Evolutionary conservation across 2,329 filamentous ascomycete species (phyloP).

Genomic region (Stemphylium beticola): DNA sequence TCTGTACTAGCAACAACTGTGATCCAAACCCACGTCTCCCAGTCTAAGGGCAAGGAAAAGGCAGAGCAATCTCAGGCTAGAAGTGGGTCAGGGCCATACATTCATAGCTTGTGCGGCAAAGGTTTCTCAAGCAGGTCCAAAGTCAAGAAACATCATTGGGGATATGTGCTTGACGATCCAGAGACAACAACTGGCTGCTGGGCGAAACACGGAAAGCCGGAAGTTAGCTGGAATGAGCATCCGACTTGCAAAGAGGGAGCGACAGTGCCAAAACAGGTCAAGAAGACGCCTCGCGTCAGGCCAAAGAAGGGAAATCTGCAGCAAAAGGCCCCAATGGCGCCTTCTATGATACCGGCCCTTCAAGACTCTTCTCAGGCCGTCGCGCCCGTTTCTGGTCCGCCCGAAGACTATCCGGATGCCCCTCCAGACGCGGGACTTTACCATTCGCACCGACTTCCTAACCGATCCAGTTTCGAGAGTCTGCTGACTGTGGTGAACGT

Average conservation of each 20-base stretch:
- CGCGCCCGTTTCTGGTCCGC: conserved; percentile 4
- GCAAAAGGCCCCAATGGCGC: conserved; percentile 12
- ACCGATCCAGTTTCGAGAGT: conserved; percentile 22
- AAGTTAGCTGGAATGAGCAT: conserved; percentile 40
- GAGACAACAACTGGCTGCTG: conserved; percentile 41
- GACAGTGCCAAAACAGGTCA: not conserved
- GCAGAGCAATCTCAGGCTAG: not conserved
- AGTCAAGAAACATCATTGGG: conserved; percentile 48
- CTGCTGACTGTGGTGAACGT: conserved; percentile 35
- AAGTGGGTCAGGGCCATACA: conserved; percentile 15
- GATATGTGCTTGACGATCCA: conserved; percentile 27
- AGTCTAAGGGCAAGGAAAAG: not conserved
- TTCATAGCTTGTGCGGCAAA: conserved; percentile 41
- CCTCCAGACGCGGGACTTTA: conserved; percentile 1
- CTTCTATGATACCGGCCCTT: conserved; percentile 25
- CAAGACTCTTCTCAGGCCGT: conserved; percentile 19
- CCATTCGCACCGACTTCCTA: conserved; percentile 12
- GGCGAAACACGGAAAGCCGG: conserved; percentile 38
- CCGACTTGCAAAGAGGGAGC: conserved; percentile 31
- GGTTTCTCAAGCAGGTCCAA: conserved; percentile 27
- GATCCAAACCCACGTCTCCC: not conserved
- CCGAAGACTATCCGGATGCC: not conserved
- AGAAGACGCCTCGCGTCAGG: not conserved
- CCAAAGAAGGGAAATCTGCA: not conserved
- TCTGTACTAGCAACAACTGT: not conserved